Evolutionary conservation across 1,284 basidiomycete species (phyloP), one percentile per base, ranked within the genome.

Genomic region (Ustilago sp.): DNA sequence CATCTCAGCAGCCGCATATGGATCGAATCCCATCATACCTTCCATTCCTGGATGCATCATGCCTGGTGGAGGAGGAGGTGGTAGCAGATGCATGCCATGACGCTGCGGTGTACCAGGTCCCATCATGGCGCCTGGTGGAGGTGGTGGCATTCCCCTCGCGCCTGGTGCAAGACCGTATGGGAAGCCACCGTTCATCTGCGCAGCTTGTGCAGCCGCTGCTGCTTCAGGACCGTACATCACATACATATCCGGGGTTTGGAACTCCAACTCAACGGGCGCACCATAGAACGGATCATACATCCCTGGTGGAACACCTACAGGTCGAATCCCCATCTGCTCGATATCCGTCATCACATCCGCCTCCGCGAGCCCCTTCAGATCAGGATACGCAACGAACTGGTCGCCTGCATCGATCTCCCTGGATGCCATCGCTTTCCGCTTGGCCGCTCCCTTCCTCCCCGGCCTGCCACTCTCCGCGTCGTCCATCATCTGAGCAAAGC

Each of bases 321-420:
- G 76, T n/a, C 79, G 76, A 13, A 83, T 75, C 5, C 83, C 83
- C 83, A 84, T 85, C 52, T 79, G 79, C 47, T 85, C 83, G 47
- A 85, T 76, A 48, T 85, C 83, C 69, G 77, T 71, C 80, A 82
- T 83, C 19, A 75, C 69, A 48, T 84, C 83, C 15, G 74, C 64
- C 45, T 84, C 81, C 1, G 80, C 74, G 19, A 83, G 76, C 0
- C 83, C 81, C 19, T 82, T 78, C 63, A 85, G 69, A 57, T 84
- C 83, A 2, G 83, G 83, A 28, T 82, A 84, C 15, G 83, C 83
- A 8, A 85, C 72, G 55, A 63, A 81, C 62, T 76, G 70, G 62
- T 74, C 68, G 11, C 64, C 65, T 7, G 64, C 62, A 12, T 74
- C 71, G 45, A 63, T 71, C 45, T 78, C 76, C 36, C 62, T 59